These are phyloP conservation scores for Nicotiana attenuata DNA, from an alignment of 257 asterid genomes.

Conservation along the genomic window DNA sequence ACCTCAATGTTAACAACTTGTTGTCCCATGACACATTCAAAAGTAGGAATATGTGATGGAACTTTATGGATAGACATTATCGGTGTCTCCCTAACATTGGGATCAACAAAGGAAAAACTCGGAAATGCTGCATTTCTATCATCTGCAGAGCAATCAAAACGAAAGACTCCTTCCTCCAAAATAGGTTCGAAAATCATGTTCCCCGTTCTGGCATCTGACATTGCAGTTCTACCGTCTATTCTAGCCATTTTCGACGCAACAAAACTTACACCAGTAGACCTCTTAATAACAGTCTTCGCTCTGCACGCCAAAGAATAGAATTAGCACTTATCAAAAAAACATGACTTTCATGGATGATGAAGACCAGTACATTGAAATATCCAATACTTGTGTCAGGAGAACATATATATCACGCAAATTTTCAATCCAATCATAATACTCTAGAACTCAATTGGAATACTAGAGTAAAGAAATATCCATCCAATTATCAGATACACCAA, in stretches of 20 bases:
- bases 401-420: background rate
- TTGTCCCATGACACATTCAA: conserved; percentile 53
- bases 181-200: conserved; percentile 80
- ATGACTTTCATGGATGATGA: conserved; percentile 2
- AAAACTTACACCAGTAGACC: conserved; percentile 29
- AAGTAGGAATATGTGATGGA: conserved; percentile 64
- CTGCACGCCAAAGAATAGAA: conserved; percentile 24
- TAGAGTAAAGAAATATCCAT: background rate
- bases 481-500: background rate
- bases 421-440: background rate
- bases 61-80: conserved; percentile 26
- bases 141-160: conserved; percentile 84
- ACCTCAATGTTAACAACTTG: conserved; percentile 77
- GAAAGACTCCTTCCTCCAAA: conserved; percentile 82
- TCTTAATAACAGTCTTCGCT: conserved; percentile 25
- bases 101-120: conserved; percentile 60
- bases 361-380: background rate
- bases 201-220: conserved; percentile 39
- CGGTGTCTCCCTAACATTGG: conserved; percentile 69
- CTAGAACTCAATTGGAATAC: background rate
- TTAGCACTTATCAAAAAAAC: conserved; percentile 17
- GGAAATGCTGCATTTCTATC: conserved; percentile 75
- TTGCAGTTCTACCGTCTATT: conserved; percentile 26
- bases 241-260: conserved; percentile 51
- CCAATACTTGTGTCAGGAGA: background rate